Percentiles rank a stretch among this genome's conserved stretches.
phyloP scores from a whole-genome alignment of 1,284 basidiomycete genomes.

The Apiotrichum akiyoshidainum region DNA sequence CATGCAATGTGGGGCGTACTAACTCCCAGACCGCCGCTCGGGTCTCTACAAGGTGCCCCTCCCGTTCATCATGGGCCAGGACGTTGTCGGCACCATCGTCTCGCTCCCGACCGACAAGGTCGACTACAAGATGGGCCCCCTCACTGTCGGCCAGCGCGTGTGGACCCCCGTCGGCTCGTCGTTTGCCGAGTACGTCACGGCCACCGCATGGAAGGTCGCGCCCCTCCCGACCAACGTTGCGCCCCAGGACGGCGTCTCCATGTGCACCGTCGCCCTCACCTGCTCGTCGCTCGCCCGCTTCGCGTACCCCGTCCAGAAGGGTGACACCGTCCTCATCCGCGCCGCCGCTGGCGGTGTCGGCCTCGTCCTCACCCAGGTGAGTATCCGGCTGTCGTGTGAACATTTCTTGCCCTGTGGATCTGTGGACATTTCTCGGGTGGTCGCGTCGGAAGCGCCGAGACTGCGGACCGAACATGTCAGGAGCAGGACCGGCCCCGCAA shows the following conservation, averaged over 20 bases:
- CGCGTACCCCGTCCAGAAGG: slow-evolving; percentile 70
- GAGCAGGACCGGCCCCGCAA: slow-evolving; percentile 30
- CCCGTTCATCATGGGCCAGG: slow-evolving; percentile 74
- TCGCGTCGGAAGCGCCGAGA: neutral
- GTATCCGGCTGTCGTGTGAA: neutral
- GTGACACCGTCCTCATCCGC: slow-evolving; percentile 61
- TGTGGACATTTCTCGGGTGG: neutral
- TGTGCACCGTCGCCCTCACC: slow-evolving; percentile 74
- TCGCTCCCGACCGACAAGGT: slow-evolving; percentile 59
- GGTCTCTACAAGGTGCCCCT: slow-evolving; percentile 58
- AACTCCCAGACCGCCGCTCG: slow-evolving; percentile 39
- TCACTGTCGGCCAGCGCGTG: slow-evolving; percentile 46
- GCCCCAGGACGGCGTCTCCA: slow-evolving; percentile 64
- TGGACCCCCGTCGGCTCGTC: slow-evolving; percentile 58
- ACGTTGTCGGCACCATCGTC: slow-evolving; percentile 72
- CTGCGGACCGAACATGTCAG: no score
- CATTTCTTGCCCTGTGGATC: no score
- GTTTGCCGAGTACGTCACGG: slow-evolving; percentile 73
- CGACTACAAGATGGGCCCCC: slow-evolving; percentile 55
- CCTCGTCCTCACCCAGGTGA: slow-evolving; percentile 54
- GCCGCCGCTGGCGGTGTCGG: slow-evolving; percentile 79
- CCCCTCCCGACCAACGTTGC: slow-evolving; percentile 55
- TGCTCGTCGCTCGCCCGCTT: slow-evolving; percentile 76
- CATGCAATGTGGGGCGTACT: neutral
- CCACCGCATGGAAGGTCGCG: slow-evolving; percentile 65